Conservation (phyloP, 768 basidiomycete species). For the Auriscalpium orientale region DNA sequence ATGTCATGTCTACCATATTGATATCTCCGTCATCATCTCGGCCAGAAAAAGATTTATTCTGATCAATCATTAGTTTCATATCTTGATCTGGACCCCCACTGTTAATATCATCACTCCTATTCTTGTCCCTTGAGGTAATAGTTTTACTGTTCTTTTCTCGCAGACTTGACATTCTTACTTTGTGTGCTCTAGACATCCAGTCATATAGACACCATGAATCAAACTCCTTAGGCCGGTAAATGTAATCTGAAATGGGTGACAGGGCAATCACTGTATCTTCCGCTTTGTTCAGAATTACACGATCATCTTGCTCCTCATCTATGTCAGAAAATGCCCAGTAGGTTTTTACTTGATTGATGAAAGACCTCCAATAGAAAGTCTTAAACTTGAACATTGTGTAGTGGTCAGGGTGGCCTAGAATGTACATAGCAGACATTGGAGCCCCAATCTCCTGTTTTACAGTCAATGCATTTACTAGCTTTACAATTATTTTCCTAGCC, state of each 20-base stretch:
- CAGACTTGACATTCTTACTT: not conserved
- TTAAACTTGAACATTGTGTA: constrained; percentile 31
- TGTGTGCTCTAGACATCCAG: constrained; percentile 10
- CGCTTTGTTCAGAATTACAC: constrained; percentile 12
- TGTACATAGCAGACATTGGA: constrained; percentile 29
- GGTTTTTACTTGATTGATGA: constrained; percentile 18
- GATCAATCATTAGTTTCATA: too few species aligned
- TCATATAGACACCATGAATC: constrained; percentile 21
- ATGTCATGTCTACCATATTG: too few species aligned
- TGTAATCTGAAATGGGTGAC: constrained; percentile 28
- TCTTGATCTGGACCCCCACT: not conserved
- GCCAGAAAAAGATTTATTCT: too few species aligned
- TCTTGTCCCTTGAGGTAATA: not conserved
- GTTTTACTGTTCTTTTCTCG: not conserved
- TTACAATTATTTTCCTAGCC: constrained; percentile 25
- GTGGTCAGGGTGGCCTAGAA: constrained; percentile 30
- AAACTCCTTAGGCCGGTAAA: constrained; percentile 17
- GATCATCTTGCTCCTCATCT: not conserved
- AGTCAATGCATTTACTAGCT: constrained; percentile 31
- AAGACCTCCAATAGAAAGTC: constrained; percentile 27
- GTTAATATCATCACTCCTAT: not conserved
- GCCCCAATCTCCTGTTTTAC: constrained; percentile 30
- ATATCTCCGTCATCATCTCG: too few species aligned
- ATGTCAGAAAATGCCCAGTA: constrained; percentile 7
- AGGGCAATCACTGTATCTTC: constrained; percentile 12